phyloP scores from a whole-genome alignment of 331 rosid genomes.

The Erythrophleum ivorense region DNA sequence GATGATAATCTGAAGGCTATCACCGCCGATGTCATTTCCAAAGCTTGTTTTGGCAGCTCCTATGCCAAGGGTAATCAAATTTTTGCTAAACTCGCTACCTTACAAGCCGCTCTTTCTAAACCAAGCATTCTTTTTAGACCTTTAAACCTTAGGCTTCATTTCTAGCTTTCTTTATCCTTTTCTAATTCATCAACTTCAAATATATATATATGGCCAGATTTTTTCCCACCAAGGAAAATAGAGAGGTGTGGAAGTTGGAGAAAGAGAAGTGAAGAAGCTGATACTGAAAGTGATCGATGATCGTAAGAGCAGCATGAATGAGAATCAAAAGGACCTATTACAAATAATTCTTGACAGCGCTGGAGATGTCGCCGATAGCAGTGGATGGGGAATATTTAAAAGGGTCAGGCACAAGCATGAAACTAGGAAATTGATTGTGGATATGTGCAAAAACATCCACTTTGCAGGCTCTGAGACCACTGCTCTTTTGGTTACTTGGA shows the following conservation, averaged over 20 bases:
- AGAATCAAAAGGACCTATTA: constrained; percentile 36
- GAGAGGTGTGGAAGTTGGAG: constrained; percentile 38
- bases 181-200: not conserved
- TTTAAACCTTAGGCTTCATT: constrained; percentile 34
- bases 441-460: constrained; percentile 43
- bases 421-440: constrained; percentile 19
- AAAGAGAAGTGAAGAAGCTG: constrained; percentile 46
- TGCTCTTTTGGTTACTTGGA: constrained; percentile 43
- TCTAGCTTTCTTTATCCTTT: not conserved
- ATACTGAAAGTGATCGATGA: constrained; percentile 31
- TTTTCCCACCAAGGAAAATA: constrained; percentile 48
- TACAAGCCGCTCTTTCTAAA: constrained; percentile 30
- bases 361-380: not conserved
- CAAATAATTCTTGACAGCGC: constrained; percentile 35
- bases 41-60: constrained; percentile 47
- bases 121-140: constrained; percentile 40
- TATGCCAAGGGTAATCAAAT: constrained; percentile 44
- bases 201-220: not conserved
- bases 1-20: constrained; percentile 43
- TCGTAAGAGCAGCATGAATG: not conserved
- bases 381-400: not conserved
- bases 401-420: not conserved
- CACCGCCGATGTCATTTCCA: constrained; percentile 42
- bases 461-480: constrained; percentile 43
- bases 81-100: constrained; percentile 36